A percentile compares a stretch with the other conserved stretches of the same genome.
Conservation (phyloP, 805 yeast species). For the Teunomyces atbi region DNA sequence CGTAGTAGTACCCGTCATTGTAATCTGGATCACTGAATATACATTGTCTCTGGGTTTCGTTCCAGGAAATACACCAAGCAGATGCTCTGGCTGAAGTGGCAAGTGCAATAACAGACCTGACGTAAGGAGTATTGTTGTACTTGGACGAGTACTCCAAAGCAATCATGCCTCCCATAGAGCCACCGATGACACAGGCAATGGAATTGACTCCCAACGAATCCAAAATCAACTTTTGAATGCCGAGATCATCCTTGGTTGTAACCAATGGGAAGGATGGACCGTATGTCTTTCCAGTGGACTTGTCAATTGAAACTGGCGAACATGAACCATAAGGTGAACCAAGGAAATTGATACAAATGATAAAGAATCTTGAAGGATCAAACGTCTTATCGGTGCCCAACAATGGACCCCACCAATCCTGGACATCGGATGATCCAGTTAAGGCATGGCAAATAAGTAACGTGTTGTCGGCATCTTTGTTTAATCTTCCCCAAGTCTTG, state of each 20-base stretch:
- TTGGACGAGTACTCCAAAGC: constrained; percentile 77
- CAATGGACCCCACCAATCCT: constrained; percentile 99
- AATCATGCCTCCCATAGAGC: constrained; percentile 99
- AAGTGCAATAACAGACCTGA: constrained; percentile 69
- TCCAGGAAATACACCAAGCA: constrained; percentile 99
- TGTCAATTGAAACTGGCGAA: constrained; percentile 81
- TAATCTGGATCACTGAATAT: constrained; percentile 94
- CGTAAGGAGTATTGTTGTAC: constrained; percentile 65
- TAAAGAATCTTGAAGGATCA: constrained; percentile 84
- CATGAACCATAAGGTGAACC: constrained; percentile 97
- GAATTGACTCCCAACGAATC: constrained; percentile 78
- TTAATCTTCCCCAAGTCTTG: constrained; percentile 91
- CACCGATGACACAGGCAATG: constrained; percentile 87
- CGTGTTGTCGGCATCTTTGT: constrained; percentile 66
- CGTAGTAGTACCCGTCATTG: constrained; percentile 79
- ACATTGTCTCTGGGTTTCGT: constrained; percentile 96
- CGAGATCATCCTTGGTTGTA: constrained; percentile 90
- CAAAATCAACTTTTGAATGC: constrained; percentile 70
- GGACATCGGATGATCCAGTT: constrained; percentile 92
- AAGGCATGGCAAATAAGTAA: constrained; percentile 94
- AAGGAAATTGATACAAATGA: constrained; percentile 85
- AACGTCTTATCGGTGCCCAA: constrained; percentile 83
- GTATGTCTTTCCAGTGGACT: constrained; percentile 69
- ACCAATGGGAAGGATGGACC: constrained; percentile 96
- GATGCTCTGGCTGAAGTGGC: constrained; percentile 95